phyloP scores from a whole-genome alignment of 768 basidiomycete species.

The Dioszegia aurantiaca region DNA sequence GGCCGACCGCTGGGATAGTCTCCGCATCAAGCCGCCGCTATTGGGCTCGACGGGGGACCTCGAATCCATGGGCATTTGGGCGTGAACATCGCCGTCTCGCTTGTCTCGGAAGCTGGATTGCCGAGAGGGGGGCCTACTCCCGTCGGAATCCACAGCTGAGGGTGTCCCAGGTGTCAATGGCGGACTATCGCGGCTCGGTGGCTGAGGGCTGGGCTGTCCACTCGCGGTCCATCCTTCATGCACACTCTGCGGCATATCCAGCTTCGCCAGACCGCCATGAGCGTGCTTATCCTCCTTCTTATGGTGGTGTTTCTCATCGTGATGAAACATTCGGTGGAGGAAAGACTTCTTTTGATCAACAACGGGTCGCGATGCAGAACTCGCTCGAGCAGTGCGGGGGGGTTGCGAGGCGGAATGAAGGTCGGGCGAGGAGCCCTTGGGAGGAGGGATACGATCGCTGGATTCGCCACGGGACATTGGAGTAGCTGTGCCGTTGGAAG shows the following conservation, averaged over 20 bases:
- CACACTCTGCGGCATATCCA: slow-evolving; percentile 10
- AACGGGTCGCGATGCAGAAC: slow-evolving; percentile 35
- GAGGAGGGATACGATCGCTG: slow-evolving; percentile 15
- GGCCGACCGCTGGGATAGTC: slow-evolving; percentile 28
- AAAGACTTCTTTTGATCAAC: slow-evolving; percentile 48
- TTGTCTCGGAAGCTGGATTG: slow-evolving; percentile 25
- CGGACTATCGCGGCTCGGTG: slow-evolving; percentile 27
- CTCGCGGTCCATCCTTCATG: slow-evolving; percentile 11
- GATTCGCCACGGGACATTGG: slow-evolving; percentile 29
- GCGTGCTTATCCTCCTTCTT: slow-evolving; percentile 26
- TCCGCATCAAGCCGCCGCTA: slow-evolving; percentile 18
- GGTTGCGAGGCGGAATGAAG: slow-evolving; percentile 11
- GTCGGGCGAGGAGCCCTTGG: slow-evolving; percentile 16
- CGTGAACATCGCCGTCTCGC: slow-evolving; percentile 38
- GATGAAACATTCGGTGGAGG: slow-evolving; percentile 51
- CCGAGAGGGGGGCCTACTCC: slow-evolving; percentile 38
- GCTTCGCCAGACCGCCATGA: slow-evolving; percentile 21
- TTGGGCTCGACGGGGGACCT: background rate
- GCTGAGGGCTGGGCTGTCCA: slow-evolving; percentile 18
- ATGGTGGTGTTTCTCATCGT: slow-evolving; percentile 23
- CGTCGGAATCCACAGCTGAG: slow-evolving; percentile 29
- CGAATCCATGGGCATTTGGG: slow-evolving; percentile 36
- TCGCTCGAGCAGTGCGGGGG: slow-evolving; percentile 1
- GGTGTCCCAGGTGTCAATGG: slow-evolving; percentile 49
- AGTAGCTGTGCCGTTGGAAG: slow-evolving; percentile 15